A percentile compares a stretch with the other conserved stretches of the same genome.
Evolutionary conservation across 306 rosid species (phyloP).

Genomic region (Geum urbanum): DNA sequence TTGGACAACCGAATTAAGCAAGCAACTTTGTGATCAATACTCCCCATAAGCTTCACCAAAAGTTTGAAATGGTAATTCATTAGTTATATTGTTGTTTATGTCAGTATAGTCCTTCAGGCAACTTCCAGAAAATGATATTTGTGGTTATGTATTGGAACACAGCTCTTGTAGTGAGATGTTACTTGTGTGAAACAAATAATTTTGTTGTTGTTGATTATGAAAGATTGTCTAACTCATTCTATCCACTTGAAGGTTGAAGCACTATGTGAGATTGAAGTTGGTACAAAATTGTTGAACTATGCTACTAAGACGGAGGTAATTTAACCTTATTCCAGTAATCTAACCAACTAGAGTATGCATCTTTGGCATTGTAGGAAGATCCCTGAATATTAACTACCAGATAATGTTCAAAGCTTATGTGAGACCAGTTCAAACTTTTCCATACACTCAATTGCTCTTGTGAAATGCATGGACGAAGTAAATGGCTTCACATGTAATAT

Average conservation of each 20-base stretch:
- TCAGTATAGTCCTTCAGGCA: neutral
- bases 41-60: slow-evolving; percentile 77
- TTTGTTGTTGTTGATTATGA: slow-evolving; percentile 6
- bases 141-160: neutral
- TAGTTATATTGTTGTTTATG: slow-evolving; percentile 9
- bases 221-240: slow-evolving; percentile 13
- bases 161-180: neutral
- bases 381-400: slow-evolving; percentile 67
- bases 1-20: slow-evolving; percentile 35
- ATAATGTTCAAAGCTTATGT: too few species aligned
- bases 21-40: slow-evolving; percentile 86
- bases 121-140: neutral
- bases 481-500: too few species aligned
- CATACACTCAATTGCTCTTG: too few species aligned
- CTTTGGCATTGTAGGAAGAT: slow-evolving; percentile 55
- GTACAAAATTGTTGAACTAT: slow-evolving; percentile 66
- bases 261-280: slow-evolving; percentile 86
- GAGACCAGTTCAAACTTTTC: too few species aligned
- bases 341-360: slow-evolving; percentile 14
- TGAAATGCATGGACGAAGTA: too few species aligned
- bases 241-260: slow-evolving; percentile 80
- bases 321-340: too few species aligned
- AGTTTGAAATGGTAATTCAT: slow-evolving; percentile 84
- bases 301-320: slow-evolving; percentile 65
- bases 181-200: slow-evolving; percentile 1